A percentile compares a stretch with the other conserved stretches of the same genome.
Evolutionary conservation across 129 eudicot genomes (phyloP).

Genomic region (Dittrichia graveolens): DNA sequence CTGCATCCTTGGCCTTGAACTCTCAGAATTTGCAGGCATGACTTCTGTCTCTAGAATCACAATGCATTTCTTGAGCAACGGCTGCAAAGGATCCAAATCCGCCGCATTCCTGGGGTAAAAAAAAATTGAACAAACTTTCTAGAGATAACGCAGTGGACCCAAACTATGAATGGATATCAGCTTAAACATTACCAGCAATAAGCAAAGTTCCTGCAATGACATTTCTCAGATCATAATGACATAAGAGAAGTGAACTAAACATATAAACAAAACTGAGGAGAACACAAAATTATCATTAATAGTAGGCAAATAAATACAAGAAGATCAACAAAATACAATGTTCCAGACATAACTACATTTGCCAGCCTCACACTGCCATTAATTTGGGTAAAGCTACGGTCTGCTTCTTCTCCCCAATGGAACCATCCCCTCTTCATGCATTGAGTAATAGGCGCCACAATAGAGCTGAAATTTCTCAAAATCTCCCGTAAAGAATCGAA

Average conservation of each 20-base stretch:
- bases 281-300: neutral
- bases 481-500: no score
- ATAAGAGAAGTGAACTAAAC: neutral
- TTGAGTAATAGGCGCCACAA: no score
- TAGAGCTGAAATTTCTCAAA: no score
- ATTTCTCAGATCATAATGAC: constrained; percentile 12
- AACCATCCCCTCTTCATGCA: no score
- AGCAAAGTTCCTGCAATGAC: constrained; percentile 16
- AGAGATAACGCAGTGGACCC: neutral
- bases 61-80: constrained; percentile 80
- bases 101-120: constrained; percentile 55
- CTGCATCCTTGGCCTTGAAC: constrained; percentile 80
- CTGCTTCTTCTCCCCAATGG: no score
- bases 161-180: constrained; percentile 10
- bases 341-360: neutral
- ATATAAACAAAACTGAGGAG: neutral
- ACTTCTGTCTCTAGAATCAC: constrained; percentile 66
- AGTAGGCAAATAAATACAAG: neutral
- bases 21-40: constrained; percentile 42
- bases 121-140: constrained; percentile 17
- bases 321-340: neutral
- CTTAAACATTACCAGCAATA: constrained; percentile 19
- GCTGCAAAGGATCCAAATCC: constrained; percentile 85
- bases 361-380: constrained; percentile 6
- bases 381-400: neutral